Percentiles rank a stretch among this genome's conserved stretches.
Conservation (phyloP, 345 rosid species). For the Mangifera indica region DNA sequence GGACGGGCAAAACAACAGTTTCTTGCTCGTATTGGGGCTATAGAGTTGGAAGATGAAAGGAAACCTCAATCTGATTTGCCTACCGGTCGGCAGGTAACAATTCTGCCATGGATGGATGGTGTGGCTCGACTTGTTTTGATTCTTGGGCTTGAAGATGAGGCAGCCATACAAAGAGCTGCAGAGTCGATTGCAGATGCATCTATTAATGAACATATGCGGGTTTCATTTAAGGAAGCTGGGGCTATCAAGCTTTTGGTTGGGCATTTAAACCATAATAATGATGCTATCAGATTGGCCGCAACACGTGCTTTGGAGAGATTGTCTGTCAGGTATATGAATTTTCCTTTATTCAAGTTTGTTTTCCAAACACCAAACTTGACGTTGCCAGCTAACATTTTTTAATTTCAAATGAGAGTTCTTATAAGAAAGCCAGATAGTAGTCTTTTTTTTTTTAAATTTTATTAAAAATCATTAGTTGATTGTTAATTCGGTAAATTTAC, state of each 20-base stretch:
- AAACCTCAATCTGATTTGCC: constrained; percentile 38
- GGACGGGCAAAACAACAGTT: constrained; percentile 73
- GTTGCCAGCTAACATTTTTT: too few relatives aligned
- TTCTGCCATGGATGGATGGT: constrained; percentile 78
- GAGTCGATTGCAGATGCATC: constrained; percentile 73
- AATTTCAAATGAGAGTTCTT: too few relatives aligned
- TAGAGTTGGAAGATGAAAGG: constrained; percentile 59
- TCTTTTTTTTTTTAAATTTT: background rate
- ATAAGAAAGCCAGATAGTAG: too few relatives aligned
- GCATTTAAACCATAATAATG: constrained; percentile 61
- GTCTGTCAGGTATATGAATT: constrained; percentile 58
- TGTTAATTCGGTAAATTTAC: background rate
- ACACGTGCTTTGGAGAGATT: constrained; percentile 65
- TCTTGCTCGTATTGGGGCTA: constrained; percentile 82
- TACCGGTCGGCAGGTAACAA: constrained; percentile 40
- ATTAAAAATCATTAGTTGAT: background rate
- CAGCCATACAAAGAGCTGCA: constrained; percentile 70
- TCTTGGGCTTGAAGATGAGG: constrained; percentile 74
- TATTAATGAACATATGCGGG: constrained; percentile 72
- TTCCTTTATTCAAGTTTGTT: constrained; percentile 11
- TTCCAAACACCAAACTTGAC: background rate
- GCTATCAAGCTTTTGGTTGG: constrained; percentile 66
- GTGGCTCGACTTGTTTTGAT: constrained; percentile 87
- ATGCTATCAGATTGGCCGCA: constrained; percentile 45
- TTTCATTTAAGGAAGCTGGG: constrained; percentile 85